phyloP scores from a whole-genome alignment of 441 rosid genomes.

The Bruguiera hainesii region DNA sequence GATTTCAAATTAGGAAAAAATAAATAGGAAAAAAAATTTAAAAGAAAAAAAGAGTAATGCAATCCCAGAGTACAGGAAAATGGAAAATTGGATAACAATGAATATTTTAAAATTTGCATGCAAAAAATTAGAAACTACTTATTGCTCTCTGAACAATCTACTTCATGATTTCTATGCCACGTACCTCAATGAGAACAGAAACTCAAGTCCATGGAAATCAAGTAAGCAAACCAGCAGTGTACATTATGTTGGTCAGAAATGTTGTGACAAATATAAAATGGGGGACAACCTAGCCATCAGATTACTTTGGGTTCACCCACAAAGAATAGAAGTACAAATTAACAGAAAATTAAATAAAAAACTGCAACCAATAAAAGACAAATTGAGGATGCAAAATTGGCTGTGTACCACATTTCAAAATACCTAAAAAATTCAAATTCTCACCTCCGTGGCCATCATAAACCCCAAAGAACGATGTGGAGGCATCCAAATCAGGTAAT shows the following conservation, averaged over 20 bases:
- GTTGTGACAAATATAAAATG: too few relatives aligned
- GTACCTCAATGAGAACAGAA: neutral
- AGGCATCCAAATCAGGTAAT: conserved; percentile 65
- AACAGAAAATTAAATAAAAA: neutral
- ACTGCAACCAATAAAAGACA: neutral
- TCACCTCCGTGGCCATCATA: conserved; percentile 99
- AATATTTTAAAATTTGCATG: neutral
- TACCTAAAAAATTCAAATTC: conserved; percentile 23
- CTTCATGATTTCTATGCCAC: neutral
- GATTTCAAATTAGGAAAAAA: too few relatives aligned
- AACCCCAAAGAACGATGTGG: conserved; percentile 89
- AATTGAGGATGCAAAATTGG: conserved; percentile 10
- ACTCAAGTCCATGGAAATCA: neutral
- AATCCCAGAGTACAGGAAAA: neutral
- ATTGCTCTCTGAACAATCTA: too few relatives aligned
- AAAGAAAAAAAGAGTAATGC: neutral
- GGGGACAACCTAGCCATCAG: too few relatives aligned
- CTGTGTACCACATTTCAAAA: neutral
- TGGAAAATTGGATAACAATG: neutral
- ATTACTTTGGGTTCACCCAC: neutral
- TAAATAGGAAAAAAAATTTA: neutral
- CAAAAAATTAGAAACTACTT: neutral
- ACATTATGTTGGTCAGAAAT: too few relatives aligned
- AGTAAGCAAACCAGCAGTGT: too few relatives aligned
- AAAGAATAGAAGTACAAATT: neutral